Conservation (phyloP, 768 basidiomycete species). For the Megacollybia marginata region DNA sequence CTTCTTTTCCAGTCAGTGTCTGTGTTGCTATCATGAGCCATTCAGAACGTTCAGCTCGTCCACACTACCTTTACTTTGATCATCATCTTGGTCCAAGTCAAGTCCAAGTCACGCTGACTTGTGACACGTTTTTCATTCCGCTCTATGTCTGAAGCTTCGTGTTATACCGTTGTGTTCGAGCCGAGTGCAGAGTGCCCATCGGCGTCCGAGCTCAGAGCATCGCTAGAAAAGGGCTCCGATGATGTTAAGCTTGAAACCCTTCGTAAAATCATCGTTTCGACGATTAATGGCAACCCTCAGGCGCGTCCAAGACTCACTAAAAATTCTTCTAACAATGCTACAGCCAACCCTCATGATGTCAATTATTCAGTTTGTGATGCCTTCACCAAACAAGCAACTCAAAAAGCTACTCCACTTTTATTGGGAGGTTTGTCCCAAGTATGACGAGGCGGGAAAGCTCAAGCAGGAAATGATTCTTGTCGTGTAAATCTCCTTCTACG, state of each 20-base stretch:
- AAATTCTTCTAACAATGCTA: background rate
- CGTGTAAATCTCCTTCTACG: constrained; percentile 53
- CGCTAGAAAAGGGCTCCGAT: constrained; percentile 91
- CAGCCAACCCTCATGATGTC: constrained; percentile 95
- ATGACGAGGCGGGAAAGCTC: constrained; percentile 93
- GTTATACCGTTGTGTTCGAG: constrained; percentile 76
- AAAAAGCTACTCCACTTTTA: constrained; percentile 97
- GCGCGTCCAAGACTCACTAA: constrained; percentile 32
- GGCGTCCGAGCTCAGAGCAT: constrained; percentile 72
- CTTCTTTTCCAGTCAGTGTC: constrained; percentile 98
- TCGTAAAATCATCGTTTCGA: constrained; percentile 87
- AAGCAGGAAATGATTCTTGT: constrained; percentile 99
- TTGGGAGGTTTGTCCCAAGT: constrained; percentile 97
- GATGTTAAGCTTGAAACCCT: constrained; percentile 96
- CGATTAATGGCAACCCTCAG: constrained; percentile 91
- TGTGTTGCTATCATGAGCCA: constrained; percentile 20
- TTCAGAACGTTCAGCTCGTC: constrained; percentile 1
- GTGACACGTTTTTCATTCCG: too few relatives aligned
- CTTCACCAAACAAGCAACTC: constrained; percentile 89
- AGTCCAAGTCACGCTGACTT: too few relatives aligned
- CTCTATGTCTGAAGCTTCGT: constrained; percentile 40
- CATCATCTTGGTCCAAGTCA: constrained; percentile 41
- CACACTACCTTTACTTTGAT: constrained; percentile 80
- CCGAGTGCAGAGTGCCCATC: constrained; percentile 68
- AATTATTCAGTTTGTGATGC: constrained; percentile 96